Percentiles rank a stretch among this genome's conserved stretches.
These are phyloP conservation scores for Fonsecaea nubica DNA, from an alignment of 2,329 filamentous ascomycete genomes.

Conservation along the genomic window DNA sequence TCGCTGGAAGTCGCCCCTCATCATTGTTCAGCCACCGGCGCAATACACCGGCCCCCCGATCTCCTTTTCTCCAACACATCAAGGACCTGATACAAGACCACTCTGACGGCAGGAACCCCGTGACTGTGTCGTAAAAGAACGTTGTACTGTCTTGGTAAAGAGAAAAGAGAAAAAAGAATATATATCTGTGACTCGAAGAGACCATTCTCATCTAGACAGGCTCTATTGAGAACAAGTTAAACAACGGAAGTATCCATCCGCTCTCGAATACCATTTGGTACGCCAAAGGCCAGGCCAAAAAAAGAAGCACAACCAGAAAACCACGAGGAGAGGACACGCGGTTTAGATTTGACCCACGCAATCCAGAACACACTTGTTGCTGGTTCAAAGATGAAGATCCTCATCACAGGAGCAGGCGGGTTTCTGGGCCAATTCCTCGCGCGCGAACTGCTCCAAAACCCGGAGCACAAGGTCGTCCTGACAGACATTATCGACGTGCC, in stretches of 20 bases:
- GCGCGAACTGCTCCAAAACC: slow-evolving; percentile 59
- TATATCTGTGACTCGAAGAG: neutral
- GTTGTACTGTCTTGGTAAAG: neutral
- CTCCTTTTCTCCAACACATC: slow-evolving; percentile 22
- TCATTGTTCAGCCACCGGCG: slow-evolving; percentile 8
- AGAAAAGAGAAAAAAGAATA: neutral
- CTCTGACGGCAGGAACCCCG: slow-evolving; percentile 21
- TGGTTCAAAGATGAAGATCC: slow-evolving; percentile 53
- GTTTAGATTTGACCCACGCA: neutral
- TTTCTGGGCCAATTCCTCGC: slow-evolving; percentile 70
- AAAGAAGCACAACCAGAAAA: neutral
- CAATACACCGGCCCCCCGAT: slow-evolving; percentile 16
- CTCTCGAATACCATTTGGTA: neutral
- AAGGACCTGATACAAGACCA: slow-evolving; percentile 1
- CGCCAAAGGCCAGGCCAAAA: neutral
- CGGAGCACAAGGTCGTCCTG: slow-evolving; percentile 58
- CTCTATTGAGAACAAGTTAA: neutral
- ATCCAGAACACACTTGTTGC: neutral
- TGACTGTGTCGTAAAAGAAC: neutral
- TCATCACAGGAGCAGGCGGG: slow-evolving; percentile 69
- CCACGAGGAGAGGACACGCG: neutral
- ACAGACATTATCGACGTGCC: slow-evolving; percentile 64
- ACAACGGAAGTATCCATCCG: neutral
- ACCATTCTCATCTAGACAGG: neutral
- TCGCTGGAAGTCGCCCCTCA: slow-evolving; percentile 10